Base-by-base conservation (phyloP, 2,329 filamentous ascomycete species). In the Phyllosticta citrichinensis region DNA sequence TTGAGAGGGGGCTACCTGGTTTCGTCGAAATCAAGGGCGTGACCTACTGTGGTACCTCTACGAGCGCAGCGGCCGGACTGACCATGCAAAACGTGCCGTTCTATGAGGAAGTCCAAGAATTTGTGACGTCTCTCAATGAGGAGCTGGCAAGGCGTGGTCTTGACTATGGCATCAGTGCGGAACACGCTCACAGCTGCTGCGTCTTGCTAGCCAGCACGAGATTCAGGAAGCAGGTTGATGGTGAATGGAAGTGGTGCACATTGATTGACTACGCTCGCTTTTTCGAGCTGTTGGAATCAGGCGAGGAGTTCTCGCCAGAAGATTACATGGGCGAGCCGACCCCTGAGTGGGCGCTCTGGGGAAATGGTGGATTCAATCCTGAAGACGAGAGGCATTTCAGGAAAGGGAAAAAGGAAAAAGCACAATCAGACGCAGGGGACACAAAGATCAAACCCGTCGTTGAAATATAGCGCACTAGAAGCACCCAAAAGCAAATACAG, bases 1-100 rank as follows among this genome's bases (percentile, higher is more conserved):
- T 97, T 19, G 89, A 92, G 70, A 85, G 86, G 65, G 92, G 88
- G 0, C 80, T 96, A 22, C 93, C 93, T 0, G 93, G 90, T 73
- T 96, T 97, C 70, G 85, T 97, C 56, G 93, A 97, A 77, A 83
- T 97, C 73, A 97, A 97, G 78, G 93, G 93, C 60, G 93, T 97
- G 47, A 97, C 93, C 0, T 97, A 94, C 77, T 97, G 94, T 74
- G 94, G 94, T 51, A 97, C 93, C 0, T 87, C 87, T 8, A 91
- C 91, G 0, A 89, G 89, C 9, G 87, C 88, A 3, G 87, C 87
- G 58, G 92, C 91, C 0, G 93, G 93, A 0, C 79, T 97, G 55
- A 94, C 86, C n/a, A 97, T 97, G 93, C 85, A 90, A 68, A 97
- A 97, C 70, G 94, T 97, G 10, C 93, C 93, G 0, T 97, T 96